A percentile compares a stretch with the other conserved stretches of the same genome.
phyloP scores from a whole-genome alignment of 108 stramenopile genomes.

The Asterionellopsis glacialis region DNA sequence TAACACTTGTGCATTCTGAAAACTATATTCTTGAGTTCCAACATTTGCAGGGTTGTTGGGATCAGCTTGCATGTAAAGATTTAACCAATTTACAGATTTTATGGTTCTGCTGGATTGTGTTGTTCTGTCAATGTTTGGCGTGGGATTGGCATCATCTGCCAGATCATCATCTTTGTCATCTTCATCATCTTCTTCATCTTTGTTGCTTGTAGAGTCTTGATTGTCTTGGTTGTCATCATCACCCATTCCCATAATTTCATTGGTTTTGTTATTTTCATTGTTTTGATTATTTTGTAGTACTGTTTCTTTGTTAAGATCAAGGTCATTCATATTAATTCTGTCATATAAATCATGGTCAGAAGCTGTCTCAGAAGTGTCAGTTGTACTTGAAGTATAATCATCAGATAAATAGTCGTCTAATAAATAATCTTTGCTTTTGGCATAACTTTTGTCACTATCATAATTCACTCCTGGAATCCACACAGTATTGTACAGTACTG shows the following conservation, averaged over 20 bases:
- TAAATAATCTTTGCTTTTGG: not conserved
- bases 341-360: not conserved
- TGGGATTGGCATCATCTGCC: too few relatives aligned
- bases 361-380: not conserved
- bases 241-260: not conserved
- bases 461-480: slow-evolving; percentile 35
- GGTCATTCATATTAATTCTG: not conserved
- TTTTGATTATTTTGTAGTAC: not conserved
- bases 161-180: too few relatives aligned
- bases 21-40: too few relatives aligned
- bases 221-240: not conserved
- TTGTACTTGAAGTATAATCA: not conserved
- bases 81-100: too few relatives aligned
- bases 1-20: too few relatives aligned
- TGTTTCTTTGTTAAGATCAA: not conserved
- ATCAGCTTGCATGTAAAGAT: too few relatives aligned
- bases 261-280: not conserved
- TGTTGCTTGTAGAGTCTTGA: too few relatives aligned
- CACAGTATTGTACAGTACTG: slow-evolving; percentile 15
- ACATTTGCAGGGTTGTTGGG: too few relatives aligned
- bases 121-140: too few relatives aligned
- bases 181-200: too few relatives aligned
- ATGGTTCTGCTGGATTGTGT: too few relatives aligned
- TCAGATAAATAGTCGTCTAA: not conserved
- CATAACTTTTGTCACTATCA: slow-evolving; percentile 7